Percentiles rank a stretch among this genome's conserved stretches.
Conservation (phyloP, 441 rosid genomes). For the Adansonia rubrostipa region DNA sequence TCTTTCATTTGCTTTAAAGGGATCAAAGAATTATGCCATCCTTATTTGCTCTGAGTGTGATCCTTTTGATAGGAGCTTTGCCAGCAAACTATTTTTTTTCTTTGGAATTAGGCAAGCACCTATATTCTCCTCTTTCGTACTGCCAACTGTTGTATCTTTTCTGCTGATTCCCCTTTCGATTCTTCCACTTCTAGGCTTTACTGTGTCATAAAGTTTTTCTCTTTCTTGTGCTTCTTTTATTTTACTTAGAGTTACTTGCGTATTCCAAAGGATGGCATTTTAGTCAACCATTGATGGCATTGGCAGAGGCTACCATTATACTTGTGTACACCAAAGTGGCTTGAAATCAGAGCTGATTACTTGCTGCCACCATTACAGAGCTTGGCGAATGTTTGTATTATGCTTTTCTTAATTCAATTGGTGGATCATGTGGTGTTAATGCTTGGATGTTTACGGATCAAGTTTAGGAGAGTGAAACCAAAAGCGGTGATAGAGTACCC, state of each 20-base stretch:
- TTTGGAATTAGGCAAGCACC: conserved; percentile 23
- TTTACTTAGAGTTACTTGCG: conserved; percentile 72
- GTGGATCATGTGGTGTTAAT: conserved; percentile 73
- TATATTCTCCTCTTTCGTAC: conserved; percentile 62
- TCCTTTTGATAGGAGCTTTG: too few relatives aligned
- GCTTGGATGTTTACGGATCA: conserved; percentile 83
- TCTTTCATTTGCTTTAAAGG: too few relatives aligned
- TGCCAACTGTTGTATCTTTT: conserved; percentile 70
- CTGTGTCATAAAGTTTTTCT: conserved; percentile 57
- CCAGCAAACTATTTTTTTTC: too few relatives aligned
- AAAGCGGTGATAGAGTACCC: conserved; percentile 49
- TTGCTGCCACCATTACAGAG: conserved; percentile 82
- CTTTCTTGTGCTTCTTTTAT: conserved; percentile 55
- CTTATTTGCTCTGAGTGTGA: too few relatives aligned
- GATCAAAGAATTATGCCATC: too few relatives aligned
- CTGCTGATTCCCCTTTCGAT: conserved; percentile 38
- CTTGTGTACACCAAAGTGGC: conserved; percentile 66
- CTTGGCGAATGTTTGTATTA: conserved; percentile 73
- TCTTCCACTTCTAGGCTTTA: conserved; percentile 58
- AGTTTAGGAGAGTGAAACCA: conserved; percentile 66
- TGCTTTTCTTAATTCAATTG: conserved; percentile 80
- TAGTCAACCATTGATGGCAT: conserved; percentile 71
- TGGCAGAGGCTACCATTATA: conserved; percentile 60
- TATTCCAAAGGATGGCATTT: conserved; percentile 93
- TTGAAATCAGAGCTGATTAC: conserved; percentile 66